phyloP scores from a whole-genome alignment of 148 eudicot genomes.

The Pharnaceum exiguum region DNA sequence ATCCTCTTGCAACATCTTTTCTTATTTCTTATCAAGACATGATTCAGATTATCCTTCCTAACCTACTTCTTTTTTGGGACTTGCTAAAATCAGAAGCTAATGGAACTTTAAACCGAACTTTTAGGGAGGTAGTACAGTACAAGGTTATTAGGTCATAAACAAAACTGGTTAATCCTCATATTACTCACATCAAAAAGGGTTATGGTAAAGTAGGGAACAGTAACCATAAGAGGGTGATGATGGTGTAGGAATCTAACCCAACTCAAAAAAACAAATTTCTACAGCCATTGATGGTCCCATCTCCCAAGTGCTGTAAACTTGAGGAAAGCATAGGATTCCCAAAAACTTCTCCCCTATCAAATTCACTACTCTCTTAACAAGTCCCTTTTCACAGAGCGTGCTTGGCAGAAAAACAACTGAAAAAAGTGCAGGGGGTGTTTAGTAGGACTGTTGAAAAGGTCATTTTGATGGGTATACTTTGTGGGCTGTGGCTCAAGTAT shows the following conservation, averaged over 20 bases:
- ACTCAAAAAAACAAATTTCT: neutral
- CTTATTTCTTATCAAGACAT: too few relatives aligned
- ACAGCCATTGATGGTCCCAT: neutral
- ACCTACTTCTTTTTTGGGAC: too few relatives aligned
- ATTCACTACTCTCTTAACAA: neutral
- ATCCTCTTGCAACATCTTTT: too few relatives aligned
- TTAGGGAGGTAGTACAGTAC: neutral
- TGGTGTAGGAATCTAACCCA: slow-evolving; percentile 31
- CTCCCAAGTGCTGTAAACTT: slow-evolving; percentile 1
- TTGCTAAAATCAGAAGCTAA: too few relatives aligned
- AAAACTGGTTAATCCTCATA: neutral
- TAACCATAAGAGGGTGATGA: slow-evolving; percentile 23
- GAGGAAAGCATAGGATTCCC: slow-evolving; percentile 25
- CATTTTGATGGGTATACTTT: neutral
- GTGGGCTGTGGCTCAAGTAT: slow-evolving; percentile 12
- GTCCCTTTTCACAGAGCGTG: slow-evolving; percentile 14
- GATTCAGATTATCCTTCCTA: too few relatives aligned
- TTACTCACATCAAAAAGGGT: neutral
- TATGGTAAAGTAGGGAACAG: slow-evolving; percentile 23
- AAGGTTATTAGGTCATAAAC: neutral
- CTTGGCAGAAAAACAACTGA: slow-evolving; percentile 9
- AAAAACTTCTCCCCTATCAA: neutral
- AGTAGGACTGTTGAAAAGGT: neutral
- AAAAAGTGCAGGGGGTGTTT: neutral
- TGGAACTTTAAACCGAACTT: too few relatives aligned